A percentile compares a stretch with the other conserved stretches of the same genome.
phyloP scores from a whole-genome alignment of 805 yeast genomes.

The Yarrowia phangngaensis region DNA sequence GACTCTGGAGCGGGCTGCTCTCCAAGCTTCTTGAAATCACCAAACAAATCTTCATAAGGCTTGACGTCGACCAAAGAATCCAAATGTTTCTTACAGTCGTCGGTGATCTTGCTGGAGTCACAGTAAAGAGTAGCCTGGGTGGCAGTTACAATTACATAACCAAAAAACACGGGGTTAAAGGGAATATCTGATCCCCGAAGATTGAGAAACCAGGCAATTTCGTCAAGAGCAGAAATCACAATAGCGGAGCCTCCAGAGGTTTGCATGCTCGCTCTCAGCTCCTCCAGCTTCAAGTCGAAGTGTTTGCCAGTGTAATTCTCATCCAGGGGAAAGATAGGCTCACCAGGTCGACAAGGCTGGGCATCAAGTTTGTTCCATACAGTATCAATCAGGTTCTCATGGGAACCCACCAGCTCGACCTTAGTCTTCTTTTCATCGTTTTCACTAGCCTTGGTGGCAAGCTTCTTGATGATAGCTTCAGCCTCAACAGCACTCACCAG shows the following conservation, averaged over 20 bases:
- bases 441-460: constrained; percentile 34
- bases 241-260: constrained; percentile 44
- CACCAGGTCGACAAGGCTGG: constrained; percentile 56
- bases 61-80: constrained; percentile 47
- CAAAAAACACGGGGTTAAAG: constrained; percentile 81
- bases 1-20: constrained; percentile 31
- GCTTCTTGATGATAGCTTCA: constrained; percentile 33
- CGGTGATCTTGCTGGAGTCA: constrained; percentile 46
- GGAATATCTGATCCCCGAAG: constrained; percentile 79
- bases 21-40: constrained; percentile 43
- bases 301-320: constrained; percentile 62
- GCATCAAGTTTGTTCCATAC: constrained; percentile 61
- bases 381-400: constrained; percentile 64
- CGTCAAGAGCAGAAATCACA: constrained; percentile 73
- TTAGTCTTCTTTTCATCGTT: constrained; percentile 40
- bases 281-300: constrained; percentile 53
- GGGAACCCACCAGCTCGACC: constrained; percentile 46
- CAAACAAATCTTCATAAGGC: constrained; percentile 58
- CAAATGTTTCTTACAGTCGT: constrained; percentile 44
- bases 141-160: constrained; percentile 53
- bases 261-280: constrained; percentile 38
- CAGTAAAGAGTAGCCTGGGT: constrained; percentile 50
- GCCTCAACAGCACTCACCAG: constrained; percentile 52
- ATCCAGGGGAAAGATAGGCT: constrained; percentile 50
- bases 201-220: constrained; percentile 86